Base-by-base conservation (phyloP, 768 basidiomycete genomes). In the Trametes sanguinea region DNA sequence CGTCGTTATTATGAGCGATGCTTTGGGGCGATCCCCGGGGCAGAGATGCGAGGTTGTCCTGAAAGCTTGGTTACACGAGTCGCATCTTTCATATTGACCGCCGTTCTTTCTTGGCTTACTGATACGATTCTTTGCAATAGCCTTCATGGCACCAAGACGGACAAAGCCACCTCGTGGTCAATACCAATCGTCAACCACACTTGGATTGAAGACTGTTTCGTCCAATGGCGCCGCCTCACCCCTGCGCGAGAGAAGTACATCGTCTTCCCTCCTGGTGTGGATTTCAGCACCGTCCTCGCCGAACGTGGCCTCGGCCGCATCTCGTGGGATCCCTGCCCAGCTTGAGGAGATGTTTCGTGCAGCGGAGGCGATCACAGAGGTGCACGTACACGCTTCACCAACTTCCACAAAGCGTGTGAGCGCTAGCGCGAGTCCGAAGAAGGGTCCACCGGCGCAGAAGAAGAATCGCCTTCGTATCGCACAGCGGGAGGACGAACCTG, bases 171-270 rank as follows among this genome's bases (percentile, higher is more conserved):
- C 7, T 77, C 84, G 0, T 96, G 95, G 95, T 84, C 83, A 0
- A 89, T 95, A 63, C 88, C 93, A 0, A 79, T 95, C 60, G 89
- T 95, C 10, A 96, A 94, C 67, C 95, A 98, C 67, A 81, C 82
- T 0, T 97, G 94, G 93, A 79, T 97, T 3, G 95, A 97, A 69
- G 92, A 95, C 63, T 95, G 92, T 71, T 90, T 95, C 69, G 75
- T 85, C 22, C 80, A 85, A 54, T 97, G 95, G 94, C 81, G 82
- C 50, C 80, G 81, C 37, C 76, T 91, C 60, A 87, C 87, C 0
- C 81, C 84, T 11, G 86, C 82, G 0, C 73, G 80, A 16, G 83
- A 85, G 52, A 87, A 86, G 58, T 94, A 93, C 73, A 83, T 87
- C 62, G 68, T 78, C 30, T 93, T 89, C 64, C 86, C 90, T 0